A percentile compares a stretch with the other conserved stretches of the same genome.
These are phyloP conservation scores for Boletus albobrunnescens DNA, from an alignment of 1,284 basidiomycete species.

Conservation along the genomic window DNA sequence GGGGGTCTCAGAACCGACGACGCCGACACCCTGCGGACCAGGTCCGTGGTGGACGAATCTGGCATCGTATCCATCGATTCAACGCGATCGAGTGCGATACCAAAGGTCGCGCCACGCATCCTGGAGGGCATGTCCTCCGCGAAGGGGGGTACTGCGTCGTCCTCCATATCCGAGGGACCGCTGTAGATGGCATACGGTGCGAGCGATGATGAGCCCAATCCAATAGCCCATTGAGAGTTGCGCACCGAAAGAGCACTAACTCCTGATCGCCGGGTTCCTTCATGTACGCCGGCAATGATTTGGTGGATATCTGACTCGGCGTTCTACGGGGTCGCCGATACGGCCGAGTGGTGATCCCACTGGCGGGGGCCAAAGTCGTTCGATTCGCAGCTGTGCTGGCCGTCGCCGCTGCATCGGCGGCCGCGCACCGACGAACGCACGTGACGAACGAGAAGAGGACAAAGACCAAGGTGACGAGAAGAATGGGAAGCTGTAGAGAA, in stretches of 20 bases:
- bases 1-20: constrained; percentile 16
- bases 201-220: background rate
- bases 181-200: too few relatives aligned
- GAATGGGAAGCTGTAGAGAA: constrained; percentile 23
- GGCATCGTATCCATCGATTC: constrained; percentile 26
- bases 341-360: constrained; percentile 21
- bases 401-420: background rate
- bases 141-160: constrained; percentile 27
- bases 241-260: constrained; percentile 66
- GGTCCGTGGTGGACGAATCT: constrained; percentile 22
- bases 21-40: constrained; percentile 16
- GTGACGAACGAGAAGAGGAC: constrained; percentile 20
- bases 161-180: constrained; percentile 40
- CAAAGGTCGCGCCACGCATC: constrained; percentile 10
- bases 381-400: background rate
- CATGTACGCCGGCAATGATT: constrained; percentile 67
- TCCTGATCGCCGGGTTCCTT: constrained; percentile 78
- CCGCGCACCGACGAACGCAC: constrained; percentile 20
- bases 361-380: background rate
- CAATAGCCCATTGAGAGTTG: background rate
- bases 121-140: constrained; percentile 28
- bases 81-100: constrained; percentile 18
- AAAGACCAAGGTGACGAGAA: constrained; percentile 24
- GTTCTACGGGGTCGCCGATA: constrained; percentile 50
- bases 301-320: constrained; percentile 66